Conservation (phyloP, 176 grass and related monocot genomes). For the Phoenix roebelenii region DNA sequence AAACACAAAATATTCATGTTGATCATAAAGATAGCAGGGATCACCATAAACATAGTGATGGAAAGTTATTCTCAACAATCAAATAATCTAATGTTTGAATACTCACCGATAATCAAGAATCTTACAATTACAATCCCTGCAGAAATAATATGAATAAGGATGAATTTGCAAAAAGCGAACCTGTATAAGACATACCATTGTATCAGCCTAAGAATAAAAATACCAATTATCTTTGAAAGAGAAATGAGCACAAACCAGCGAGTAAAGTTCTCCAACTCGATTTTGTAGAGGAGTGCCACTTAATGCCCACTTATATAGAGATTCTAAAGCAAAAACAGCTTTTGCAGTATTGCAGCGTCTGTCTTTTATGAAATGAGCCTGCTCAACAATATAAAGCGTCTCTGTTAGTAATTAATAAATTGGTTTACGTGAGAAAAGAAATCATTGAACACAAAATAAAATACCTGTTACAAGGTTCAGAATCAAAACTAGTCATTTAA, state of each 20-base stretch:
- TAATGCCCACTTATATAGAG: conserved; percentile 84
- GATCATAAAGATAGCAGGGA: no score
- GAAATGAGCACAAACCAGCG: conserved; percentile 46
- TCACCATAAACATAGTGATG: no score
- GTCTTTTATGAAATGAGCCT: conserved; percentile 97
- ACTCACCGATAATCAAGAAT: conserved; percentile 60
- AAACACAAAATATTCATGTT: no score
- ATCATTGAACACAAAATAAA: no score
- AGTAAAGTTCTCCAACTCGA: conserved; percentile 97
- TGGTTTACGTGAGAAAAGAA: no score
- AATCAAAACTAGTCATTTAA: no score
- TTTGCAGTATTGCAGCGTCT: conserved; percentile 73
- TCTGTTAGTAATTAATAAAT: no score
- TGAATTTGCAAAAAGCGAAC: conserved; percentile 93
- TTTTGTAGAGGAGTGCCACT: conserved; percentile 98
- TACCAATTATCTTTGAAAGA: conserved; percentile 5
- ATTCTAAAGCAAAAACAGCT: conserved; percentile 80
- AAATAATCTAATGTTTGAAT: background rate
- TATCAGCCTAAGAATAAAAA: conserved; percentile 22
- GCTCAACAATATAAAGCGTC: background rate
- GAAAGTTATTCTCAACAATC: no score
- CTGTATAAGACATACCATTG: conserved; percentile 34
- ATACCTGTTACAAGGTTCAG: no score
- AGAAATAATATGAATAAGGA: conserved; percentile 83
- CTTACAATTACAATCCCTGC: conserved; percentile 87